A percentile compares a stretch with the other conserved stretches of the same genome.
These are phyloP conservation scores for Malus hybrid DNA, from an alignment of 331 rosid species.

Conservation along the genomic window DNA sequence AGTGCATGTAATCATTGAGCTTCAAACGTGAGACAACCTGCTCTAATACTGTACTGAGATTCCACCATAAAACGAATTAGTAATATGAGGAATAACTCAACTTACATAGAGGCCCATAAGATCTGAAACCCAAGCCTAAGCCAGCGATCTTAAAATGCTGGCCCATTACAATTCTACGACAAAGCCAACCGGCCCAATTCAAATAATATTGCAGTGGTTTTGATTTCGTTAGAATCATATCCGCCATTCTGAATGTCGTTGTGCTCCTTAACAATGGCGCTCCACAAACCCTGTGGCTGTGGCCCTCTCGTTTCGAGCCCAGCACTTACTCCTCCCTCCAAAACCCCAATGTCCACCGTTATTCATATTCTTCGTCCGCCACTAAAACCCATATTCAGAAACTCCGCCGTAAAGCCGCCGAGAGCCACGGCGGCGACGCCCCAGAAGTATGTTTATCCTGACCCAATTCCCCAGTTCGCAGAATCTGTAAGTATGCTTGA, in stretches of 20 bases:
- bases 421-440: slow-evolving; percentile 19
- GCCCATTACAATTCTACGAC: neutral
- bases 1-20: too few species aligned
- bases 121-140: neutral
- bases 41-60: too few species aligned
- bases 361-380: neutral
- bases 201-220: neutral
- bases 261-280: neutral
- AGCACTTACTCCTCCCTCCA: slow-evolving; percentile 13
- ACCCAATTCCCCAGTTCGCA: slow-evolving; percentile 57
- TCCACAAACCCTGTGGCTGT: neutral
- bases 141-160: neutral
- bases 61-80: too few species aligned
- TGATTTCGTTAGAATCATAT: neutral
- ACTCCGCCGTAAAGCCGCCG: slow-evolving; percentile 9
- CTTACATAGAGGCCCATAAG: neutral
- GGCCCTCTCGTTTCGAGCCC: neutral
- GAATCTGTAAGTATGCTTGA: slow-evolving; percentile 25
- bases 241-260: neutral
- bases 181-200: neutral
- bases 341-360: neutral
- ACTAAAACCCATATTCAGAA: slow-evolving; percentile 11
- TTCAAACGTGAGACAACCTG: too few species aligned
- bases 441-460: slow-evolving; percentile 38
- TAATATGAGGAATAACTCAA: accelerated